Evolutionary conservation across 305 asterid genomes (phyloP).

Genomic region (Solanum hybrid): DNA sequence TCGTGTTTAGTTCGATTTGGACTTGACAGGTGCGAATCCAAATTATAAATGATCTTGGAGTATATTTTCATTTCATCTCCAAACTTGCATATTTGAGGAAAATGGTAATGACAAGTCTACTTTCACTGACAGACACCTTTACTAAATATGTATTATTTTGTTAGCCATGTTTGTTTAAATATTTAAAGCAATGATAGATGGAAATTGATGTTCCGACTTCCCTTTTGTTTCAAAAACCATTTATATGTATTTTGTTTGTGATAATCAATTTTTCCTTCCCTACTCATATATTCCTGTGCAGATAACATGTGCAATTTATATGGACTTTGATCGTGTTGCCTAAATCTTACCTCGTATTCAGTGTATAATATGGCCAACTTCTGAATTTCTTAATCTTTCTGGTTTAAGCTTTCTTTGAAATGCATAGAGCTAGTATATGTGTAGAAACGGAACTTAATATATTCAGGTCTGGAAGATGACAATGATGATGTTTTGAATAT

Average conservation of each 20-base stretch:
- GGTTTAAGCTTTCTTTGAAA: background rate
- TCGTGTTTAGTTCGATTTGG: conserved; percentile 94
- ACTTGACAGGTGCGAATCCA: conserved; percentile 54
- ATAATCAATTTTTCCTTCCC: background rate
- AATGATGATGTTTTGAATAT: background rate
- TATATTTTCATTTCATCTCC: background rate
- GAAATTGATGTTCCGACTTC: background rate
- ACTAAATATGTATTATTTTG: background rate
- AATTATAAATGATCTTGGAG: background rate
- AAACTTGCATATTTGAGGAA: background rate
- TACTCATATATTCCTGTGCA: background rate
- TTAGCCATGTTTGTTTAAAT: background rate
- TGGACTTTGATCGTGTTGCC: background rate
- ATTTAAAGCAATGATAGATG: background rate
- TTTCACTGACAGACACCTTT: background rate
- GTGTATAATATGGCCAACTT: background rate
- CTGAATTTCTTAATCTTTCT: background rate
- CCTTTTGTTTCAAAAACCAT: background rate
- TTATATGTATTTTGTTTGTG: background rate
- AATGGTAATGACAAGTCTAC: background rate
- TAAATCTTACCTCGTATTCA: background rate
- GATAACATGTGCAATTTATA: background rate
- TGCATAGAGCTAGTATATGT: background rate
- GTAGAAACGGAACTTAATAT: background rate
- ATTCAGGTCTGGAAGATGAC: background rate